phyloP scores from a whole-genome alignment of 495 filamentous ascomycete genomes.

The Diplogelasinospora grovesii region DNA sequence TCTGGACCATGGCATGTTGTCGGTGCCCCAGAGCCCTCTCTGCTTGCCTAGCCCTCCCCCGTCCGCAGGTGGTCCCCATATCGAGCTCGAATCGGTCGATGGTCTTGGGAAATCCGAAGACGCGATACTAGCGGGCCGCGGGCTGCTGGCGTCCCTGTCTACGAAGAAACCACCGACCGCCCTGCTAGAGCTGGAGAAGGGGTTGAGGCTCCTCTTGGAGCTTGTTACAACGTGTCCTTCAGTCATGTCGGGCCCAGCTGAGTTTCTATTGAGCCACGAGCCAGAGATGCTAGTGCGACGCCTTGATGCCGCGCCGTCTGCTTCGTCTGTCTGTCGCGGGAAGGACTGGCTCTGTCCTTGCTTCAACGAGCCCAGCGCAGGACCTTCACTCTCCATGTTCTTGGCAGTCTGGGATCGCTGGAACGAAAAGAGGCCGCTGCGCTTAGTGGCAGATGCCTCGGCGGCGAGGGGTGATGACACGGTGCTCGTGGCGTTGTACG shows the following conservation, averaged over 20 bases:
- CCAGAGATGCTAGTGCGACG: slow-evolving; percentile 46
- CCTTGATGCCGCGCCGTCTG: slow-evolving; percentile 32
- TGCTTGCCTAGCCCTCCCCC: slow-evolving; percentile 17
- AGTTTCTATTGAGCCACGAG: slow-evolving; percentile 50
- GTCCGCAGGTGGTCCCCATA: slow-evolving; percentile 37
- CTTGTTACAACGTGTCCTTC: slow-evolving; percentile 26
- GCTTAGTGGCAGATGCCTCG: slow-evolving; percentile 25
- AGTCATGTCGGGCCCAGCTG: slow-evolving; percentile 33
- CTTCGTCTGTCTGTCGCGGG: slow-evolving; percentile 49
- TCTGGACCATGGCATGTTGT: slow-evolving; percentile 37
- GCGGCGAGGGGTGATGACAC: slow-evolving; percentile 12
- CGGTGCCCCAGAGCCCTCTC: slow-evolving; percentile 38
- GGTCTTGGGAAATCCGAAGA: slow-evolving; percentile 75
- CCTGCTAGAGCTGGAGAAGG: slow-evolving; percentile 58
- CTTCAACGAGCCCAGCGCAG: slow-evolving; percentile 66
- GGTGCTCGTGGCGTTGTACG: slow-evolving; percentile 19
- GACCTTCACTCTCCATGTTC: slow-evolving; percentile 59
- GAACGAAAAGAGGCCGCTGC: slow-evolving; percentile 52
- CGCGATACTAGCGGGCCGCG: slow-evolving; percentile 70
- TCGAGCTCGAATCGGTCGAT: slow-evolving; percentile 63
- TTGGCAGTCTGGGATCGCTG: slow-evolving; percentile 63
- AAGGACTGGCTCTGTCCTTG: slow-evolving; percentile 77
- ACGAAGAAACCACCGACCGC: slow-evolving; percentile 64
- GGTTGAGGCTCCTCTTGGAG: slow-evolving; percentile 47
- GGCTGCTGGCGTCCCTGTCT: slow-evolving; percentile 59